Conservation (phyloP, 176 grass and related monocot genomes). For the Bolboschoenus planiculmis region DNA sequence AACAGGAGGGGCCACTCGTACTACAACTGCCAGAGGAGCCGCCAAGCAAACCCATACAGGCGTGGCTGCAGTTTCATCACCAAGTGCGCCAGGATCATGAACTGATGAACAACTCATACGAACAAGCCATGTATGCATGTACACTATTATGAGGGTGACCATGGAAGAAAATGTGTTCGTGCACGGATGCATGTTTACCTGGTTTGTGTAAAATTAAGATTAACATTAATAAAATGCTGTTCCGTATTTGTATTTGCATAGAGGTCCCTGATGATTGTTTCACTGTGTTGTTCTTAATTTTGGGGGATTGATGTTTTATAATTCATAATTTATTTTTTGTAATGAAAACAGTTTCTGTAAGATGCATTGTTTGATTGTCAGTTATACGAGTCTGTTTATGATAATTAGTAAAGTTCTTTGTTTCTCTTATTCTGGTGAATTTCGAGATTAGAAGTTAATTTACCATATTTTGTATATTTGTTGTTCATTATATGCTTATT, state of each 20-base stretch:
- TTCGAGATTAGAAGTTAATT: background rate
- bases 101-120: background rate
- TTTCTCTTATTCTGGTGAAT: background rate
- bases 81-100: slow-evolving; percentile 20
- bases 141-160: background rate
- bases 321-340: slow-evolving; percentile 11
- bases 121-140: background rate
- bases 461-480: background rate
- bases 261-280: slow-evolving; percentile 1
- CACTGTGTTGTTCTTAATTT: background rate
- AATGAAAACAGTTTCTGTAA: background rate
- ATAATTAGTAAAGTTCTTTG: background rate
- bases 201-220: slow-evolving; percentile 12
- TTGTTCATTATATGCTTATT: background rate
- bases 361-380: slow-evolving; percentile 3
- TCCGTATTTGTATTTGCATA: background rate
- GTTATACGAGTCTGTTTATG: background rate
- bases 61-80: slow-evolving; percentile 36
- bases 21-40: slow-evolving; percentile 30
- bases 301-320: slow-evolving; percentile 1
- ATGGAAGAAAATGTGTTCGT: background rate
- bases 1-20: slow-evolving; percentile 30
- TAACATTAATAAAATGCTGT: slow-evolving; percentile 11
- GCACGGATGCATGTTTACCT: slow-evolving; percentile 9
- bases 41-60: slow-evolving; percentile 31